Evolutionary conservation across 148 eudicot genomes (phyloP).

Genomic region (Rhododendron griersonianum): DNA sequence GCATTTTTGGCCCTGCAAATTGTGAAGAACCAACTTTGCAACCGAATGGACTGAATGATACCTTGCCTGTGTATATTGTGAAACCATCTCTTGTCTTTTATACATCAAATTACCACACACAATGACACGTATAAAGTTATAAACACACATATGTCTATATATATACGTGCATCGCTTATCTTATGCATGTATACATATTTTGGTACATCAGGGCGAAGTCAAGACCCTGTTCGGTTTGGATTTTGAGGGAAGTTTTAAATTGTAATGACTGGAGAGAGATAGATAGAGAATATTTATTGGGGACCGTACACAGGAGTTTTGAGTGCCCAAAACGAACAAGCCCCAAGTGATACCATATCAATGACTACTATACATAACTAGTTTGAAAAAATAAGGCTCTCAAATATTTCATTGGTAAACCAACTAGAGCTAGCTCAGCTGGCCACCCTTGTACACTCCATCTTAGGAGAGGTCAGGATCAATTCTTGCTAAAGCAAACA

Average conservation of each 20-base stretch:
- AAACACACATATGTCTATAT: neutral
- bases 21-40: neutral
- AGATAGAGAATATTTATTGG: no score
- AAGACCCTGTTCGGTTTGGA: neutral
- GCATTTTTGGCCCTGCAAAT: neutral
- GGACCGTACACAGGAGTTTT: no score
- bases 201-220: neutral
- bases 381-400: neutral
- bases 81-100: neutral
- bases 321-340: no score
- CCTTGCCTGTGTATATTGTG: neutral
- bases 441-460: neutral
- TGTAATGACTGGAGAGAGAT: no score
- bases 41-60: neutral
- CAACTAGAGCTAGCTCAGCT: neutral
- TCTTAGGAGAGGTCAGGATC: neutral
- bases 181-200: neutral
- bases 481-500: neutral
- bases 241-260: no score
- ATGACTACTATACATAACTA: neutral
- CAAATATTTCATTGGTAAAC: neutral
- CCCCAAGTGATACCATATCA: neutral
- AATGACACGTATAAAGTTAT: neutral
- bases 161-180: neutral
- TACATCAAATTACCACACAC: neutral